Percentiles rank a stretch among this genome's conserved stretches.
phyloP scores from a whole-genome alignment of 768 basidiomycete species.

The Hericium erinaceus region DNA sequence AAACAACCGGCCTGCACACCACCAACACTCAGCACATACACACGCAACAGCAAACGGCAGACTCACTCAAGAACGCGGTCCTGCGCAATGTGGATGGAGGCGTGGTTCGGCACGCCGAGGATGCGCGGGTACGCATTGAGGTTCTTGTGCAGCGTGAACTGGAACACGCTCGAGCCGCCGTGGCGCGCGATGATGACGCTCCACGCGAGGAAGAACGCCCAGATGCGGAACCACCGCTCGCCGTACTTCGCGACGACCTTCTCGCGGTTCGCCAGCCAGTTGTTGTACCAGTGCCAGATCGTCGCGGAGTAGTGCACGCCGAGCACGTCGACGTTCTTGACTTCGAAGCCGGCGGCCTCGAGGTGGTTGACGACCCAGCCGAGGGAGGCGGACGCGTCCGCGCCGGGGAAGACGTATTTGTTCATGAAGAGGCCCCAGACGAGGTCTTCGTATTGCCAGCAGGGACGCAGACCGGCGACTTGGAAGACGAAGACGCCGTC shows the following conservation, averaged over 20 bases:
- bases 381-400: slow-evolving; percentile 91
- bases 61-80: slow-evolving; percentile 43
- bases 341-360: slow-evolving; percentile 89
- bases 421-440: slow-evolving; percentile 98
- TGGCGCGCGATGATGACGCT: slow-evolving; percentile 80
- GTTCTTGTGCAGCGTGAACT: slow-evolving; percentile 97
- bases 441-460: slow-evolving; percentile 99
- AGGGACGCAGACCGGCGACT: slow-evolving; percentile 90
- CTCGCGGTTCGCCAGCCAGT: slow-evolving; percentile 93
- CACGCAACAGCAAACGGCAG: background rate
- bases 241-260: slow-evolving; percentile 86
- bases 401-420: slow-evolving; percentile 98
- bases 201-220: slow-evolving; percentile 96
- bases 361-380: slow-evolving; percentile 89
- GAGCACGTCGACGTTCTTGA: slow-evolving; percentile 93
- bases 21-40: no score
- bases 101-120: slow-evolving; percentile 73
- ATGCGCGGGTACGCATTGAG: slow-evolving; percentile 91
- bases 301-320: slow-evolving; percentile 97
- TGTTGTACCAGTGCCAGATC: slow-evolving; percentile 87
- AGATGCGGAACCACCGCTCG: slow-evolving; percentile 88
- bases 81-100: slow-evolving; percentile 65
- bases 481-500: slow-evolving; percentile 93
- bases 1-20: no score
- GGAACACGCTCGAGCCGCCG: slow-evolving; percentile 90